Conservation (phyloP, 2,329 filamentous ascomycete species). For the Stagonosporopsis vannaccii region DNA sequence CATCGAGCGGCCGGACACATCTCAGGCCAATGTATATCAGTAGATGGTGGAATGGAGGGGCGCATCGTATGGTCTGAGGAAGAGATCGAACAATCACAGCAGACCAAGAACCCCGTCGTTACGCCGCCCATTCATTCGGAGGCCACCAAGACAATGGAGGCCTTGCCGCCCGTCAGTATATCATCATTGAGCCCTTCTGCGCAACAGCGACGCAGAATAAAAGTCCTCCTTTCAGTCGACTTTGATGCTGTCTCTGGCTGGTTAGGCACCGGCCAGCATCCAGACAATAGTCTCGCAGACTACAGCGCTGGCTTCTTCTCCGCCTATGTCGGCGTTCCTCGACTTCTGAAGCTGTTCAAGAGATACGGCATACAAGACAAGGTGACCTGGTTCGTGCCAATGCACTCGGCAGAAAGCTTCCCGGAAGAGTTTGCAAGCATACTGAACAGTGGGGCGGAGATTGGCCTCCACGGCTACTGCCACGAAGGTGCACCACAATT, state of each 20-base stretch:
- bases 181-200: not conserved
- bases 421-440: constrained; percentile 60
- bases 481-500: constrained; percentile 58
- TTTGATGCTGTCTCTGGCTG: constrained; percentile 68
- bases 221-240: constrained; percentile 56
- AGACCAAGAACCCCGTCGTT: not conserved
- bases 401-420: constrained; percentile 66
- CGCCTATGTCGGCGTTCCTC: constrained; percentile 63
- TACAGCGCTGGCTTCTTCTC: constrained; percentile 64
- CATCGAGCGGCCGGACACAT: constrained; percentile 62
- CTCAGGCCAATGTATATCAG: constrained; percentile 60
- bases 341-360: constrained; percentile 62
- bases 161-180: too few relatives aligned
- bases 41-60: constrained; percentile 62
- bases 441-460: constrained; percentile 61
- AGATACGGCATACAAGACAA: constrained; percentile 60
- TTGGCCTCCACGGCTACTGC: constrained; percentile 60
- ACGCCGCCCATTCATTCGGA: too few relatives aligned
- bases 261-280: constrained; percentile 63
- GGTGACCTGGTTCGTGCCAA: constrained; percentile 67
- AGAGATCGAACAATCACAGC: constrained; percentile 38
- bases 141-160: too few relatives aligned
- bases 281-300: constrained; percentile 63
- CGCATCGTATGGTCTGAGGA: constrained; percentile 58
- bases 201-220: constrained; percentile 42